Conservation (phyloP, 805 yeast genomes). For the Ogataea chonburiensis region DNA sequence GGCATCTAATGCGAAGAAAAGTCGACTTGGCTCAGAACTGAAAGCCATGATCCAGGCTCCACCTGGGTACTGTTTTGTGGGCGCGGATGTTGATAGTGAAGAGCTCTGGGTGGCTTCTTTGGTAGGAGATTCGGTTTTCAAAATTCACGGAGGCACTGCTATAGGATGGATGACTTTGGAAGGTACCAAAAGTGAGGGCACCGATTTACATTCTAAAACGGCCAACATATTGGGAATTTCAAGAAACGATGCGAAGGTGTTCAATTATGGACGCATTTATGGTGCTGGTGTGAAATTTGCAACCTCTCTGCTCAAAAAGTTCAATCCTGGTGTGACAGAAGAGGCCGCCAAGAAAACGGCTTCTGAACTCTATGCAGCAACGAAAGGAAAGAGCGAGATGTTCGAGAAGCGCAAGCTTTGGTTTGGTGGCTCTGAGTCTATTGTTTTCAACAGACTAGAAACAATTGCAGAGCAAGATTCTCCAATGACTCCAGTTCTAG, state of each 20-base stretch:
- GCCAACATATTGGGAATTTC: constrained; percentile 86
- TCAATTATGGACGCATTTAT: constrained; percentile 95
- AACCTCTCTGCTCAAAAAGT: constrained; percentile 74
- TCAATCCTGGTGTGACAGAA: constrained; percentile 69
- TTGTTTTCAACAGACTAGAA: constrained; percentile 86
- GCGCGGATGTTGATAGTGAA: constrained; percentile 98
- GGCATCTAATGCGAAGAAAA: constrained; percentile 87
- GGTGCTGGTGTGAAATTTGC: constrained; percentile 97
- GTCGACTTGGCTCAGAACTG: constrained; percentile 88
- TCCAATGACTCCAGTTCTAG: constrained; percentile 88
- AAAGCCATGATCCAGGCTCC: constrained; percentile 89
- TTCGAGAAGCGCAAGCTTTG: constrained; percentile 39
- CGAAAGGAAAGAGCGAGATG: constrained; percentile 65
- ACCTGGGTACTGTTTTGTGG: constrained; percentile 84
- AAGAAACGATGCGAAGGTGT: constrained; percentile 89
- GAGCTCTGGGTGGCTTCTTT: constrained; percentile 97
- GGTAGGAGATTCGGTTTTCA: constrained; percentile 87
- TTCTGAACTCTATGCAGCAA: constrained; percentile 64
- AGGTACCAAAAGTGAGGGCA: constrained; percentile 87
- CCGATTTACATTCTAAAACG: constrained; percentile 93
- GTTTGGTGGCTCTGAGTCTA: constrained; percentile 92
- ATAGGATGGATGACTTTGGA: constrained; percentile 99
- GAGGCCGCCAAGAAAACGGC: constrained; percentile 67
- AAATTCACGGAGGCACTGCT: constrained; percentile 92
- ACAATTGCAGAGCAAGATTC: constrained; percentile 75